phyloP scores from a whole-genome alignment of 2,329 filamentous ascomycete genomes.

The Fusarium chlamydosporum region DNA sequence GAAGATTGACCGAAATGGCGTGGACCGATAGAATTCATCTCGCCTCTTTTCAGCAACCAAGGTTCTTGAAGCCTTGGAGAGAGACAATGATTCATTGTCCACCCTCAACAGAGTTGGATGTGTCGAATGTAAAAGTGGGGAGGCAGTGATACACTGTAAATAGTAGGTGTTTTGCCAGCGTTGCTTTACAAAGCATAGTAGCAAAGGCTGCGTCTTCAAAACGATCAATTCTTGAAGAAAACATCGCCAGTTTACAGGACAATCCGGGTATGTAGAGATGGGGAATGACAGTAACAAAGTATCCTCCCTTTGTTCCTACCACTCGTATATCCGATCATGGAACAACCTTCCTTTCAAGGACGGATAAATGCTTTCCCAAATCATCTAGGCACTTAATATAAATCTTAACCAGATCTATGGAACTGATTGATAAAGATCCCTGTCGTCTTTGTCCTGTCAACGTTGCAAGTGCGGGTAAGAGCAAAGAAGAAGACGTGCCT shows the following conservation, averaged over 20 bases:
- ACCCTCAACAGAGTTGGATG: background rate
- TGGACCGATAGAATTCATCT: background rate
- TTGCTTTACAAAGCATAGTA: background rate
- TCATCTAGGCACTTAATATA: slow-evolving; percentile 6
- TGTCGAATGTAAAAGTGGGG: background rate
- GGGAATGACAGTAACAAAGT: background rate
- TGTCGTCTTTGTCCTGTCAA: slow-evolving; percentile 22
- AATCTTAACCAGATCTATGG: background rate
- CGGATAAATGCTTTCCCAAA: background rate
- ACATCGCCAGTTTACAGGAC: background rate
- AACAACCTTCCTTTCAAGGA: background rate
- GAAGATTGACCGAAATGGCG: background rate
- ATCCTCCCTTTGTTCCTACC: background rate
- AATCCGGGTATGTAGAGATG: background rate
- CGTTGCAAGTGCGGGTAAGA: slow-evolving; percentile 8
- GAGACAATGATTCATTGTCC: background rate
- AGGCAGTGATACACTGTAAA: background rate
- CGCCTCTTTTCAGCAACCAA: background rate
- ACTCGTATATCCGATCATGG: background rate
- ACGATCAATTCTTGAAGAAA: background rate
- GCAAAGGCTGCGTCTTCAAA: background rate
- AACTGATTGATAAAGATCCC: slow-evolving; percentile 42
- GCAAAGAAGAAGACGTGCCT: slow-evolving; percentile 15
- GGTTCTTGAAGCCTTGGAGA: background rate
- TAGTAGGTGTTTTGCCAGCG: background rate